Evolutionary conservation across 2,329 filamentous ascomycete genomes (phyloP).

Genomic region (Fusarium aywerte): DNA sequence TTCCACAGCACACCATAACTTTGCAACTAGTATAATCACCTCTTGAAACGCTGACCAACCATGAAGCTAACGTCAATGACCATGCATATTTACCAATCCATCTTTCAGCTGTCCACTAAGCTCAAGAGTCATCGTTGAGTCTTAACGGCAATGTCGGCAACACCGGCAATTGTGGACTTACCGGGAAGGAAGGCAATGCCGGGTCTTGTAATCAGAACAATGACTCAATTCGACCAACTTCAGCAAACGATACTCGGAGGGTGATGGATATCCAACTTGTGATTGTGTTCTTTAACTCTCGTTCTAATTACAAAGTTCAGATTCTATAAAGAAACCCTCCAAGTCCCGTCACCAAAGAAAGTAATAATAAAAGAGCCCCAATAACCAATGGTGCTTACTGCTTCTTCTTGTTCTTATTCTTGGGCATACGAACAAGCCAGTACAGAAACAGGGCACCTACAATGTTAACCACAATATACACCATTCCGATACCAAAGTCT

Average conservation of each 20-base stretch:
- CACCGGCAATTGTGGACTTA: constrained; percentile 9
- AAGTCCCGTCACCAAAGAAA: constrained; percentile 3
- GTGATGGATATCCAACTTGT: constrained; percentile 4
- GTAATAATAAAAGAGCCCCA: not conserved
- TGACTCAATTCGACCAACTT: not conserved
- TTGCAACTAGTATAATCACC: not conserved
- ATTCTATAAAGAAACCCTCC: constrained; percentile 13
- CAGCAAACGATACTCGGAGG: not conserved
- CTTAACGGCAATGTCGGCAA: not conserved
- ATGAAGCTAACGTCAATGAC: not conserved
- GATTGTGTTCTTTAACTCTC: not conserved
- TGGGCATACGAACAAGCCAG: constrained; percentile 58
- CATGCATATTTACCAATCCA: not conserved
- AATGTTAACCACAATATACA: constrained; percentile 65
- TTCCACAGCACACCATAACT: not conserved
- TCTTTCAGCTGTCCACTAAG: rapidly evolving
- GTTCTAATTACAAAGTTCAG: constrained; percentile 15
- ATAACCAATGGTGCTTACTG: not conserved
- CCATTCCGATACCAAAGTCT: constrained; percentile 67
- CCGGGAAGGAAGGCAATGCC: not conserved
- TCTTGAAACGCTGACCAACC: rapidly evolving
- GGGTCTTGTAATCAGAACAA: not conserved
- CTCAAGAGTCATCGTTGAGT: not conserved
- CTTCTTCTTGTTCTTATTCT: constrained; percentile 47
- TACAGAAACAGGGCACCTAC: constrained; percentile 62